Evolutionary conservation across 2,329 filamentous ascomycete species (phyloP).

Genomic region (Zymoseptoria crescenta): DNA sequence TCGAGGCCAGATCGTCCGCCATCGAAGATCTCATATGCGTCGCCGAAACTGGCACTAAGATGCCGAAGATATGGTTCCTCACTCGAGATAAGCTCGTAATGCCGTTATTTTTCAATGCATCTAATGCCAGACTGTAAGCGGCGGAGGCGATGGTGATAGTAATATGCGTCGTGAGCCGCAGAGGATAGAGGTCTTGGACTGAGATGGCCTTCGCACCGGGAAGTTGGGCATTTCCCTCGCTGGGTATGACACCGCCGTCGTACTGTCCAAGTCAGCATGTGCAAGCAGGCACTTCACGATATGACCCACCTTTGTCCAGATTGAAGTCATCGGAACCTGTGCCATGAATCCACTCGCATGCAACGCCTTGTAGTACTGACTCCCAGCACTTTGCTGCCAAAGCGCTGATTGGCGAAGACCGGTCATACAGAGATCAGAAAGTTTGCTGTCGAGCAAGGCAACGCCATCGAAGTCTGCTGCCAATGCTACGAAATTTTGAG

Average conservation of each 20-base stretch:
- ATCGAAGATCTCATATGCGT: slow-evolving; percentile 18
- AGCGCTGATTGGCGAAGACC: slow-evolving; percentile 23
- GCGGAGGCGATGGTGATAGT: slow-evolving; percentile 24
- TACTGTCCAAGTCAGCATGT: too few relatives aligned
- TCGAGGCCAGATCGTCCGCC: slow-evolving; percentile 8
- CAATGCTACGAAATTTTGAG: slow-evolving; percentile 22
- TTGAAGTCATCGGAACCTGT: slow-evolving; percentile 23
- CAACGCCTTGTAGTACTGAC: slow-evolving; percentile 24
- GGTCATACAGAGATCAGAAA: slow-evolving; percentile 18
- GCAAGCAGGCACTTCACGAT: too few relatives aligned
- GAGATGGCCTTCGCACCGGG: slow-evolving; percentile 20
- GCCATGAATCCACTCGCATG: slow-evolving; percentile 18
- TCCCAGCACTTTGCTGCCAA: slow-evolving; percentile 26
- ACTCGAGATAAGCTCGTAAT: slow-evolving; percentile 17
- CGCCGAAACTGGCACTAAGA: slow-evolving; percentile 17
- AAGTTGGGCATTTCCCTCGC: slow-evolving; percentile 22
- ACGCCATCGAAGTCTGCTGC: slow-evolving; percentile 26
- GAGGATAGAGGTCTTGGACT: slow-evolving; percentile 22
- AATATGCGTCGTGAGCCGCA: slow-evolving; percentile 18
- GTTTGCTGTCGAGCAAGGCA: slow-evolving; percentile 14
- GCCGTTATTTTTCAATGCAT: slow-evolving; percentile 24
- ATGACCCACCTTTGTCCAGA: slow-evolving; percentile 19
- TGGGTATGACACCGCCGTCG: slow-evolving; percentile 24
- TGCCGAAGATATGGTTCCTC: slow-evolving; percentile 3
- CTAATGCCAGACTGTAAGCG: slow-evolving; percentile 23